These are phyloP conservation scores for Piloderma croceum DNA, from an alignment of 768 basidiomycete species.

Conservation along the genomic window DNA sequence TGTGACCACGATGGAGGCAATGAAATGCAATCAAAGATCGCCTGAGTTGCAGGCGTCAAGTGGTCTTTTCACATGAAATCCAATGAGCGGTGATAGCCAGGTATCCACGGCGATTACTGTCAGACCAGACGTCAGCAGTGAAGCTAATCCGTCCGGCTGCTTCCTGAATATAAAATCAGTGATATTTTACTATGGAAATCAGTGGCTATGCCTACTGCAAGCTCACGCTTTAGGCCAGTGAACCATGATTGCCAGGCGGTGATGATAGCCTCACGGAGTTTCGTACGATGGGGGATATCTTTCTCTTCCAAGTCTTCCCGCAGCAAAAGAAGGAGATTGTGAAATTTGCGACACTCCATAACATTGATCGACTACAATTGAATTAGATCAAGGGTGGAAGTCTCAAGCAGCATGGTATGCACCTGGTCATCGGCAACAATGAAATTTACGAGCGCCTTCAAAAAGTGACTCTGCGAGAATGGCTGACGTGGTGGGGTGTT, in stretches of 20 bases:
- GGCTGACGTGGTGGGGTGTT: neutral
- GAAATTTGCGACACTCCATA: conserved; percentile 21
- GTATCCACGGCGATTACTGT: neutral
- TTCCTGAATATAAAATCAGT: too few relatives aligned
- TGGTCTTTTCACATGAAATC: neutral
- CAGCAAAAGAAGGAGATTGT: conserved; percentile 20
- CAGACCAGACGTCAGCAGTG: conserved; percentile 5
- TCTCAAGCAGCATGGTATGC: neutral
- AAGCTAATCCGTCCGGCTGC: conserved; percentile 2
- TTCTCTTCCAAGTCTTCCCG: conserved; percentile 16
- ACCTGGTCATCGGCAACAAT: conserved; percentile 23
- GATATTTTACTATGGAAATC: too few relatives aligned
- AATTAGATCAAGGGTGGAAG: conserved; percentile 18
- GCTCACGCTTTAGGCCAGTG: conserved; percentile 14
- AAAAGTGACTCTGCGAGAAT: conserved; percentile 14
- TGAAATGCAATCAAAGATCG: neutral
- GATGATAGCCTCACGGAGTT: conserved; percentile 15
- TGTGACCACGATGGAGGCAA: neutral
- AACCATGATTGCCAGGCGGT: conserved; percentile 21
- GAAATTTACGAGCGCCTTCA: conserved; percentile 16
- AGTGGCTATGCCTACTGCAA: conserved; percentile 21
- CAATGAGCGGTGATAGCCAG: conserved; percentile 6
- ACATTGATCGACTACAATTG: conserved; percentile 26
- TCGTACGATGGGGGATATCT: conserved; percentile 22
- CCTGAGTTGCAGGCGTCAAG: too few relatives aligned